Evolutionary conservation across 2,329 filamentous ascomycete species (phyloP), one percentile per base, ranked within the genome.

Genomic region (Pseudofabraea citricarpa): DNA sequence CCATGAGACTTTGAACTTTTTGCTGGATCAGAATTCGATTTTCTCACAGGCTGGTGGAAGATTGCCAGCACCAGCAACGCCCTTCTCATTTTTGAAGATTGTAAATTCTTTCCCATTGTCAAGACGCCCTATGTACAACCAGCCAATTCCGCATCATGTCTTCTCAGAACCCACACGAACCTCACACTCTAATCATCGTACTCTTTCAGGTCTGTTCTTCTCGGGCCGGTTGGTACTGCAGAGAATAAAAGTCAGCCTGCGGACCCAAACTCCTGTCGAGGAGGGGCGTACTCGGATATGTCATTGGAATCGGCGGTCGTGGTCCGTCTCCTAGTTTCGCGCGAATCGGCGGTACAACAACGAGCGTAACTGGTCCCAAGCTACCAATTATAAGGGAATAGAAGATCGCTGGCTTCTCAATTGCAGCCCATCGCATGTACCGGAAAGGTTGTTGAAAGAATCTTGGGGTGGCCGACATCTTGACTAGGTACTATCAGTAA

Each of bases 341-440:
- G 64, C 90, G 74, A 55, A 94, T 72, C 37, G 88, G 85, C 33
- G 90, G 90, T 1, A 88, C 83, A 44, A 77, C 73, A 47, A 85
- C 65, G 51, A 95, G 71, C 45, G 79, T 70, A 45, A 86, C 66
- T 26, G 91, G 93, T 9, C 90, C 90, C 43, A 80, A 59, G 52
- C 68, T 71, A 56, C 87, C 91, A 54, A 97, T 71, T 46, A 87
- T 62, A 59, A 88, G 71, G 57, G 87, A 89, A 78, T 82, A 97
- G 76, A 96, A 95, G 71, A 90, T 85, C 47, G 90, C 90, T 40
- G 93, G 93, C 66, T 86, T 87, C 68, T 93, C 85, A 70, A 89
- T 84, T 40, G 87, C 77, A 41, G 90, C 83, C 89, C 90, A 97
- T 68, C 84, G 84, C 60, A 87, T 70, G 81, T 95, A 97, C 58